These are phyloP conservation scores for Sextonia rubra DNA, from an alignment of 164 flowering plant genomes.

Conservation along the genomic window DNA sequence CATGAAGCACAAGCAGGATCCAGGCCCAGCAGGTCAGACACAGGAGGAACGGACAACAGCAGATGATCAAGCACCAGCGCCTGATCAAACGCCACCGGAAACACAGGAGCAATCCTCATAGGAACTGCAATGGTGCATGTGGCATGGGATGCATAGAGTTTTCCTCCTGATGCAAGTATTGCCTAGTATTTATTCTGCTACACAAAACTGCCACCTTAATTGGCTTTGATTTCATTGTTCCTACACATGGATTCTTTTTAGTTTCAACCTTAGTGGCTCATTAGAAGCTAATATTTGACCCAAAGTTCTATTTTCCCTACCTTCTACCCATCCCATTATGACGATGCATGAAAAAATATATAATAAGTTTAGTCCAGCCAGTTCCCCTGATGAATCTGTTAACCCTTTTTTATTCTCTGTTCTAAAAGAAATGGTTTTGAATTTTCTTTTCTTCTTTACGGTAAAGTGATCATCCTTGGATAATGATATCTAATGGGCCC, in stretches of 20 bases:
- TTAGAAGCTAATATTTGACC: no score
- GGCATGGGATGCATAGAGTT: background rate
- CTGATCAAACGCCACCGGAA: background rate
- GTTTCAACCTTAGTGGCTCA: no score
- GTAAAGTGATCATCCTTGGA: background rate
- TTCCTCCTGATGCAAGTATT: background rate
- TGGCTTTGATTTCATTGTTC: background rate
- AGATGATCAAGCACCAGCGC: background rate
- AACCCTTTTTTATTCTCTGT: no score
- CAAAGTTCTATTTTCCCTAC: no score
- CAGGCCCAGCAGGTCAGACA: background rate
- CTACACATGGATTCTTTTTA: background rate
- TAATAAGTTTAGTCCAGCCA: no score
- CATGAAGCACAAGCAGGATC: constrained; percentile 11
- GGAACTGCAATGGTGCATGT: no score
- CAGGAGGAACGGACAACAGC: background rate
- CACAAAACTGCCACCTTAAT: background rate
- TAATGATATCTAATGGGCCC: background rate
- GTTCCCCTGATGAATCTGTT: no score
- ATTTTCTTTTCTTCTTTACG: no score
- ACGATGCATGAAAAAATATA: no score
- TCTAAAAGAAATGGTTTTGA: background rate
- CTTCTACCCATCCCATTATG: no score
- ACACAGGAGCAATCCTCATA: background rate
- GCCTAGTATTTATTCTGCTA: background rate